Evolutionary conservation across 495 filamentous ascomycete species (phyloP), one percentile per base, ranked within the genome.

Genomic region (Diplogelasinospora grovesii): DNA sequence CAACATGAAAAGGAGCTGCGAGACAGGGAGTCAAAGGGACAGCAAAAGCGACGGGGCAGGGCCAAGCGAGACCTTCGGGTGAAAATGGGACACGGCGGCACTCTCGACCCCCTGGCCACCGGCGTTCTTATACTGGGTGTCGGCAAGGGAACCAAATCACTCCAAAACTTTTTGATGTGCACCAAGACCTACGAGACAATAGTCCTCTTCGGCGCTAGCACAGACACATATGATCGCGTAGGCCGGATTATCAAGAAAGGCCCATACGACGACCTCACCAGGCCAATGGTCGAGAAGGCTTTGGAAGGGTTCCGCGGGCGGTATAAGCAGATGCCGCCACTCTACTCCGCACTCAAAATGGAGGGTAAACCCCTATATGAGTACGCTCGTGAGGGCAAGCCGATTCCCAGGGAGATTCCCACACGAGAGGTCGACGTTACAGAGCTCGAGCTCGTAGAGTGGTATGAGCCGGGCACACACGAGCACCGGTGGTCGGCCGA

Each of bases 81-180:
- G 45, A 99, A 99, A 68, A 83, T 97, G 50, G 92, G 92, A 14
- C 92, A 99, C 65, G 92, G 93, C 23, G 92, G 92, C 22, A 99
- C 92, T 0, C 74, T 99, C 3, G 92, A 99, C 53, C 92, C 92
- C 3, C 75, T 96, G 48, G 92, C 92, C 10, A 94, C 86, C 1
- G 92, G 92, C 18, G 86, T 99, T 8, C 71, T 99, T 37, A 83
- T 96, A 32, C 67, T 86, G 2, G 93, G 89, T 24, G 75, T 96
- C 7, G 90, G 89, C 14, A 79, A 77, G 38, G 93, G 89, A 10
- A 99, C 93, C 9, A 97, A 96, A 59, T 60, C 68, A 4, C 73
- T 99, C 3, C 66, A 75, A 36, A 55, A 74, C 10, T 96, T 96
- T 52, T 64, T 99, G 22, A 68, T 68, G 18, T 95, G 92, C 64